Conservation (phyloP, 139 green algal species). For the Yamagishiella unicocca region DNA sequence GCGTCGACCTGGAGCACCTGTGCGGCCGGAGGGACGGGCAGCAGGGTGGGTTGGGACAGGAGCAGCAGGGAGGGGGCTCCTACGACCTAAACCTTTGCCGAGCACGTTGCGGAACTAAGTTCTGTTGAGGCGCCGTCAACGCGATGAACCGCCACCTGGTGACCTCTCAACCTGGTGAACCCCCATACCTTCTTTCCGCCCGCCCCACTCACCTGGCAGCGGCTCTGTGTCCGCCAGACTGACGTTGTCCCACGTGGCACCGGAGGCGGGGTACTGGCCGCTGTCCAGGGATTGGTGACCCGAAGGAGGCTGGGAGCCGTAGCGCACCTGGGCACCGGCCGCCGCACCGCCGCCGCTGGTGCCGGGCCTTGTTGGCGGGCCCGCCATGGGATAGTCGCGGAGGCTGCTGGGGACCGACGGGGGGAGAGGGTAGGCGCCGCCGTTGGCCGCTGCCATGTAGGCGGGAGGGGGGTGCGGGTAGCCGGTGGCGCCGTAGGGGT, state of each 20-base stretch:
- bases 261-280: neutral
- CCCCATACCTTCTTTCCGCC: too few relatives aligned
- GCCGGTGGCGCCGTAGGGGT: constrained; percentile 1
- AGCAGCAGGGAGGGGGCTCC: neutral
- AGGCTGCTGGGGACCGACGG: constrained; percentile 15
- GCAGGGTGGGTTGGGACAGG: neutral
- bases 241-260: constrained; percentile 8
- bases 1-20: neutral
- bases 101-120: too few relatives aligned
- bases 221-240: constrained; percentile 27
- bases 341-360: neutral
- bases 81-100: too few relatives aligned
- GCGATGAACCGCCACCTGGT: too few relatives aligned
- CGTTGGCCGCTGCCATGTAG: neutral
- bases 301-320: constrained; percentile 6
- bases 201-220: neutral
- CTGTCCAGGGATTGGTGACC: neutral
- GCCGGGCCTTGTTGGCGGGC: too few relatives aligned
- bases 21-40: neutral
- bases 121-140: too few relatives aligned
- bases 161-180: too few relatives aligned
- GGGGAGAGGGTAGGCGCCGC: neutral
- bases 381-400: neutral
- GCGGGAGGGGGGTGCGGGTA: neutral
- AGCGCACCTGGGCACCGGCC: neutral